Evolutionary conservation across 2,329 filamentous ascomycete genomes (phyloP), one percentile per base, ranked within the genome.

Genomic region (Periglandula ipomoeae): DNA sequence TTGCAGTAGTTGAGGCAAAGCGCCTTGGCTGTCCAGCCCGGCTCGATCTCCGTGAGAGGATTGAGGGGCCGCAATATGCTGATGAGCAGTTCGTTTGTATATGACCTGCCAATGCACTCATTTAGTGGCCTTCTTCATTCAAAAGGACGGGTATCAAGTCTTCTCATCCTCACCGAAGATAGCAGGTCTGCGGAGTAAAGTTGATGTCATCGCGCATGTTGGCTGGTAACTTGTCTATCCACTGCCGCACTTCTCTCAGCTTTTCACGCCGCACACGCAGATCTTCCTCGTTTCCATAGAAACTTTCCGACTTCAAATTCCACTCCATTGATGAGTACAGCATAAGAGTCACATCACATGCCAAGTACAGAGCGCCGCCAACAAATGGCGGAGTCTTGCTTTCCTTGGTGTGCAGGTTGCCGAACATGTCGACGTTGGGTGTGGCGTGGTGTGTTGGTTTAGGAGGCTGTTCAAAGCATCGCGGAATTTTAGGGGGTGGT

Each of bases 261-360:
- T 51, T 43, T 13, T 34, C 4, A 13, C 48, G 43, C 23, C 49
- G 51, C 19, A 44, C 20, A 10, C 24, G 27, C 17, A 55, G 15
- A 19, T 56, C 50, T 11, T 51, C 45, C 2, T 48, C 50, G 5
- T 19, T 47, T 1, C 47, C 51, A 15, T 27, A n/a, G 13, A 44
- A 39, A 7, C 41, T 27, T 23, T 47, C 44, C 2, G 30, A 38
- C 15, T 37, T 35, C 15, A 30, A 5, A 22, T 56, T 53, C 41
- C 48, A 48, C 4, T 47, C 45, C 55, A 55, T 55, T 3, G 37
- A 41, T 27, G 49, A 47, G 26, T 55, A 51, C 2, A 55, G 49
- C 30, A 55, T 50, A 3, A 51, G n/a, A 8, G 51, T 52, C 22
- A 55, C 35, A 24, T 56, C 54, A 10, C 54, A 56, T 4, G 41